Evolutionary conservation across 345 rosid species (phyloP), one percentile per base, ranked within the genome.

Genomic region (Mangifera indica): DNA sequence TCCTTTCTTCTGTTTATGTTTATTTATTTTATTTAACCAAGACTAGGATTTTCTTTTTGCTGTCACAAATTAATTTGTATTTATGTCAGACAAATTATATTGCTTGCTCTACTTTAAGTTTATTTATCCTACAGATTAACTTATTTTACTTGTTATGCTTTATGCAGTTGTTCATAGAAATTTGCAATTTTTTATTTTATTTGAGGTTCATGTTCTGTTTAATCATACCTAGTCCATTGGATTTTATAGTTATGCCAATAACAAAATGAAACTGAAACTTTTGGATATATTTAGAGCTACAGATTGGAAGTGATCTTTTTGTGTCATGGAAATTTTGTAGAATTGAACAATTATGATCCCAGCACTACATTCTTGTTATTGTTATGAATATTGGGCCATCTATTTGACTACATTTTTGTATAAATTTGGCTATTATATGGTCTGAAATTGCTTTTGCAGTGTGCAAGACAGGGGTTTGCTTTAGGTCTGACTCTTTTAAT

Each of bases 391-490:
- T 60, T 40, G 24, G n/a, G 44, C 21, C 24, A 25, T 65, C n/a
- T 69, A 10, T 78, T 55, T 48, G 10, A n/a, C 32, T 11, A 37
- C 18, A 37, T 52, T 37, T 24, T 25, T 67, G 40, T 60, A 73
- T 71, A 46, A 72, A 44, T 63, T 60, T 60, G 37, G 54, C 37
- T 34, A 67, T 25, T 57, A 5, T 22, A 52, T 58, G 26, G 22
- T 69, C 29, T 69, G 46, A 13, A 53, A 40, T 53, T 72, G 49
- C 24, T 70, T 67, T 75, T 81, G 79, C 84, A 93, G 98, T 93
- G 93, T 76, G 99, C 97, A 49, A 91, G 98, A 73, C 97, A 91
- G 78, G 98, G 98, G 49, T 96, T 93, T 85, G 91, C 99, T 1
- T 82, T 95, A 82, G 99, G 96, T 67, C 81, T 95, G 81, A 83